Evolutionary conservation across 2,329 filamentous ascomycete species (phyloP), one percentile per base, ranked within the genome.

Genomic region (Trichoderma aggressivum): DNA sequence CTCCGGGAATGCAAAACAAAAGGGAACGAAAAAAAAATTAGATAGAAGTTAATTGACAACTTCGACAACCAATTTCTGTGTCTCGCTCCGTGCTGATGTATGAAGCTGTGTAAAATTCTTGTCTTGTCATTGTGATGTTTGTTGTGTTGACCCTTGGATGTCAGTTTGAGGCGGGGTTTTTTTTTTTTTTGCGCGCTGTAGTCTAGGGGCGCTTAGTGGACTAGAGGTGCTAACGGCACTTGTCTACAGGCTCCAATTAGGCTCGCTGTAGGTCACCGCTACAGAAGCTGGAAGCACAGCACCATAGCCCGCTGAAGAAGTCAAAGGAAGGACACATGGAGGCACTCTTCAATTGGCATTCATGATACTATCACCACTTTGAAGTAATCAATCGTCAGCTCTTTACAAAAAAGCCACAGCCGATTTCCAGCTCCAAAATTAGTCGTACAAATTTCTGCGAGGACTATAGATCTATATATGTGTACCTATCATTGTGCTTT

Each of bases 1-100:
- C 80, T 83, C 80, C 81, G 80, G 76, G 80, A 84, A 83, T 85
- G 82, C 81, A 79, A 81, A 81, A 79, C 80, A 82, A 76, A 80
- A 80, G 81, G 82, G 80, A 82, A 59, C 56, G 39, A 43, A 82
- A 80, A 80, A 82, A 82, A 80, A 82, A 82, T 81, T 84, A 85
- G 83, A 85, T 80, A 82, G 81, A 82, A 81, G 79, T 81, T 80
- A 81, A 80, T 80, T 76, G 71, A 77, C 74, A 74, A 77, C 72
- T 72, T 72, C 26, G 60, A 72, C 55, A 66, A 69, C 50, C 59
- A 62, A 43, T 24, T 24, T 64, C 12, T 21, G 28, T 59, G 6
- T 61, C 71, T 71, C 39, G 60, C 10, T n/a, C 11, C 16, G 36
- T 30, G 16, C 21, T 3, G 5, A 21, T n/a, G 39, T n/a, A 26